These are phyloP conservation scores for Cercospora sesami DNA, from an alignment of 2,329 filamentous ascomycete genomes.

Conservation along the genomic window DNA sequence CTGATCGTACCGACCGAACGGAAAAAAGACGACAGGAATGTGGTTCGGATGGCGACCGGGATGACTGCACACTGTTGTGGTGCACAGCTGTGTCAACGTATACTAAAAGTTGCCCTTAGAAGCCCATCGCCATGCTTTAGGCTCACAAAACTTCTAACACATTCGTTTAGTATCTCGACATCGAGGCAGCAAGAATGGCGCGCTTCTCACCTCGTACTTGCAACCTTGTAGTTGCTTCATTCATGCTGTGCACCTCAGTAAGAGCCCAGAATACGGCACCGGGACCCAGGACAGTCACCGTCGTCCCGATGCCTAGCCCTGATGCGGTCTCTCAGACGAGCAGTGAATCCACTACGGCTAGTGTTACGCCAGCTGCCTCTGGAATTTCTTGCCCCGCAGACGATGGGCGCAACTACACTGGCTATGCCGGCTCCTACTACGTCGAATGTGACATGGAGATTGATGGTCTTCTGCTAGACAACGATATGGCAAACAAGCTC, in stretches of 20 bases:
- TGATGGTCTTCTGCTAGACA: neutral
- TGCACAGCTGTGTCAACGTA: neutral
- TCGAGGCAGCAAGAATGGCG: constrained; percentile 12
- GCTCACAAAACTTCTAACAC: neutral
- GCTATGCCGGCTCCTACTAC: neutral
- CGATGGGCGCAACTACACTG: constrained; percentile 1
- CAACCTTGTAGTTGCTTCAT: constrained; percentile 13
- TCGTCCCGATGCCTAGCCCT: neutral
- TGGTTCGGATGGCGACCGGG: constrained; percentile 27
- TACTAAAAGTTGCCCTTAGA: neutral
- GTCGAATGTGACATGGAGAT: constrained; percentile 9
- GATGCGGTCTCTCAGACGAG: neutral
- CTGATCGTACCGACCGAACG: neutral
- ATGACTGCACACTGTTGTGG: constrained; percentile 4
- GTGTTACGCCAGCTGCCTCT: neutral
- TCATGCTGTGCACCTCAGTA: constrained; percentile 12
- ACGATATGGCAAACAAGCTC: neutral
- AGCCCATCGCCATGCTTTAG: neutral
- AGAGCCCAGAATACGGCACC: constrained; percentile 15
- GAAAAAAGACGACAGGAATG: constrained; percentile 34
- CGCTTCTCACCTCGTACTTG: constrained; percentile 16
- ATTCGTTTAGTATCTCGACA: constrained; percentile 13
- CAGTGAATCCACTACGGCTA: neutral
- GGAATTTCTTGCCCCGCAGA: constrained; percentile 1
- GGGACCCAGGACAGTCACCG: neutral